Conservation (phyloP, 768 basidiomycete species). For the Gyrodon lividus region DNA sequence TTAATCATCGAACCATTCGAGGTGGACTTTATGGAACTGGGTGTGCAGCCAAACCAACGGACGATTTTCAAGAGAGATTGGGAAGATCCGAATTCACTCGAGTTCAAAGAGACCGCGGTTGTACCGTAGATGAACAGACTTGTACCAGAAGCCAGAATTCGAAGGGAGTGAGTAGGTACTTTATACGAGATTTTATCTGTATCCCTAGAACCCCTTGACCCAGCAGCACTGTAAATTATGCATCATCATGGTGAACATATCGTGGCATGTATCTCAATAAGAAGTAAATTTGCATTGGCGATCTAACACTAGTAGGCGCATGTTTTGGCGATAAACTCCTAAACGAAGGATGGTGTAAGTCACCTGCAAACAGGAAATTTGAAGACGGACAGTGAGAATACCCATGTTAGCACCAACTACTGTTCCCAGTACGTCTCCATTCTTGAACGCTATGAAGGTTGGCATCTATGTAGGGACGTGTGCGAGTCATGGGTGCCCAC, state of each 20-base stretch:
- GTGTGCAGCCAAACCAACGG: conserved; percentile 54
- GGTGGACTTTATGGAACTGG: conserved; percentile 70
- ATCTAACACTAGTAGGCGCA: not conserved
- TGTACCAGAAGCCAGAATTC: not conserved
- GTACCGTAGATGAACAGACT: conserved; percentile 48
- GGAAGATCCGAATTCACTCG: conserved; percentile 32
- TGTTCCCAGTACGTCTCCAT: not conserved
- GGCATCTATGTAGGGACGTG: not conserved
- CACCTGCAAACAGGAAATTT: not conserved
- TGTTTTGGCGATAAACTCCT: not conserved
- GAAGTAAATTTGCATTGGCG: not conserved
- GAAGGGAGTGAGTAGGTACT: not conserved
- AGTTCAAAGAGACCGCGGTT: conserved; percentile 60
- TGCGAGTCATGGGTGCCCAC: not conserved
- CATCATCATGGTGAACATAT: not conserved
- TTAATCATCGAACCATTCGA: conserved; percentile 67
- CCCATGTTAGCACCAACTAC: not conserved
- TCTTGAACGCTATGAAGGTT: not conserved
- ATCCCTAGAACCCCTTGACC: not conserved
- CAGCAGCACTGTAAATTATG: not conserved
- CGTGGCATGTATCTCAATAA: not conserved
- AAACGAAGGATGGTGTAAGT: not conserved
- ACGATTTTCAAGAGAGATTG: conserved; percentile 48
- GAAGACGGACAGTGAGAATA: not conserved
- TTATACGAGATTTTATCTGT: not conserved